These are phyloP conservation scores for Xylariaceae sp. DNA, from an alignment of 2,329 filamentous ascomycete species.

Conservation along the genomic window DNA sequence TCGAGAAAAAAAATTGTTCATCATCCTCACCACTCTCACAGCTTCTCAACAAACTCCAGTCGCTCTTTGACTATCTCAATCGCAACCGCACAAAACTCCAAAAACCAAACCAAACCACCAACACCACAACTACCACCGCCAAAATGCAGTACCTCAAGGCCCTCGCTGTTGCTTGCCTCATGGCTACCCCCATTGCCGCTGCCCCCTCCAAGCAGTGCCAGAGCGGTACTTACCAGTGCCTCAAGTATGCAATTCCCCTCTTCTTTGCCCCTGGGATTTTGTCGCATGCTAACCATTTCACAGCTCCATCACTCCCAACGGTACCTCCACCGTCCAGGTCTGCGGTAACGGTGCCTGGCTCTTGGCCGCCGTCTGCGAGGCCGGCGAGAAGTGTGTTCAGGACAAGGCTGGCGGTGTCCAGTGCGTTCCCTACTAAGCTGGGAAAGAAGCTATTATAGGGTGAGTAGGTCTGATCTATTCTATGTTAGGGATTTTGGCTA, in stretches of 20 bases:
- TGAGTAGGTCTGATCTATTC: neutral
- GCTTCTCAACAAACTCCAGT: too few relatives aligned
- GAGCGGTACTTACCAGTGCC: slow-evolving; percentile 11
- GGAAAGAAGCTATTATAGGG: neutral
- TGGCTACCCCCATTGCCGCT: neutral
- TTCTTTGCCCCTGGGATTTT: neutral
- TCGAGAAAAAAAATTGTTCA: too few relatives aligned
- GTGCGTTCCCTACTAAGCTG: neutral
- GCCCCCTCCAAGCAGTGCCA: neutral
- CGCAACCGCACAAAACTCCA: neutral
- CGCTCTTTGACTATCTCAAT: neutral
- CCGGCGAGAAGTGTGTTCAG: slow-evolving; percentile 12
- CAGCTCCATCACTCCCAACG: slow-evolving; percentile 5
- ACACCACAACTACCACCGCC: neutral
- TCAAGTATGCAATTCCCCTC: slow-evolving; percentile 5
- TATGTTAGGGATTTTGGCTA: too few relatives aligned
- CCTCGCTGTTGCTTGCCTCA: neutral
- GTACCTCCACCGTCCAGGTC: slow-evolving; percentile 18
- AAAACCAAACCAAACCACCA: neutral
- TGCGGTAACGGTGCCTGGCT: slow-evolving; percentile 17
- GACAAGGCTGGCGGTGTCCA: slow-evolving; percentile 11
- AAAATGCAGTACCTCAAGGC: neutral
- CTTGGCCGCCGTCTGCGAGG: slow-evolving; percentile 13
- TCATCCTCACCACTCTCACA: too few relatives aligned
- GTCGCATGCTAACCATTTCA: neutral